Base-by-base conservation (phyloP, 2,329 filamentous ascomycete genomes). In the Aspergillus clavatus region DNA sequence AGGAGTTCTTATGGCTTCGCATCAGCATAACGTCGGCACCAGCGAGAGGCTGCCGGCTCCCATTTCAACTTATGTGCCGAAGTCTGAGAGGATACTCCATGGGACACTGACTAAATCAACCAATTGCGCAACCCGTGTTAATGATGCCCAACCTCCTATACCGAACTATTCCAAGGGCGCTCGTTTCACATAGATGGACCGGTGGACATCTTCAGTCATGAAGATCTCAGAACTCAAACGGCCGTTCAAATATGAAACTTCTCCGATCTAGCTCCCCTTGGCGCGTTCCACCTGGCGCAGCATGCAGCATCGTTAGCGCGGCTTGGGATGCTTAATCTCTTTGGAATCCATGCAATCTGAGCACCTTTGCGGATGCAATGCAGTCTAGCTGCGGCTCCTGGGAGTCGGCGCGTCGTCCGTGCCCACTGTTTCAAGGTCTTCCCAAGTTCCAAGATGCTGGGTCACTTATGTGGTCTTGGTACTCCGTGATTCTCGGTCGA, bases 181-280 rank as follows among this genome's bases (percentile, higher is more conserved):
- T 14, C 42, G 48, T 53, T 53, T 51, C 41, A 43, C 16, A 16
- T 53, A 48, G n/a, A 53, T 48, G 38, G 38, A 16, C 37, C 45
- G 21, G 44, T 40, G 40, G 43, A 22, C 28, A 35, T 41, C 23
- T 35, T 23, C 16, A 33, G 35, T 14, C 36, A 33, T 16, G 31
- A 22, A 43, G 10, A 29, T 31, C n/a, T 38, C 18, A 43, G 27
- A 31, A 24, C 41, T 48, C 48, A 48, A 53, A 53, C 50, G 11
- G 28, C 45, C 39, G 41, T 44, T 40, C 24, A 41, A 26, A 24
- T 22, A 39, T 52, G 50, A 52, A 52, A 52, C 50, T 31, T 16
- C 26, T n/a, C 26, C 27, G 19, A 23, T 35, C 40, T 42, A 47
- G 48, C 27, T 40, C 19, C 26, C 24, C 47, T 52, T 50, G 42